phyloP scores from a whole-genome alignment of 2,329 filamentous ascomycete species.

The Blastomyces gilchristii region DNA sequence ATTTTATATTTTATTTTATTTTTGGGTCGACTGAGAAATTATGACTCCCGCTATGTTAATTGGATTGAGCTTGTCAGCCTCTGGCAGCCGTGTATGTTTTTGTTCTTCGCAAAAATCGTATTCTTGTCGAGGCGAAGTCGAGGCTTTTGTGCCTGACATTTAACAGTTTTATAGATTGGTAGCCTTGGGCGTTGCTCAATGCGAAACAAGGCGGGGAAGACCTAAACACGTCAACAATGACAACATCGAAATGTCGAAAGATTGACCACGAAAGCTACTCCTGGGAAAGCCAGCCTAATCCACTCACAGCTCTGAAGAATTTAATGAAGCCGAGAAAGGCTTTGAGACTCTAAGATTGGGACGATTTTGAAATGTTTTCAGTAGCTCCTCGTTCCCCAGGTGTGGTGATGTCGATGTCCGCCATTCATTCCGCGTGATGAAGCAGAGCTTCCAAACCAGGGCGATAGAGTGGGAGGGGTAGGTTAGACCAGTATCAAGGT shows the following conservation, averaged over 20 bases:
- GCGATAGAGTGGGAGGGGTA: neutral
- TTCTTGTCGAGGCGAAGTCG: slow-evolving; percentile 1
- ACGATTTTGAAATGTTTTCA: neutral
- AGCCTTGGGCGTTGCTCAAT: slow-evolving; percentile 3
- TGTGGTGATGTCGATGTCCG: neutral
- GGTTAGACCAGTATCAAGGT: neutral
- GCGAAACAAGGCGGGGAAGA: slow-evolving; percentile 1
- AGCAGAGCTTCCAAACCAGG: neutral
- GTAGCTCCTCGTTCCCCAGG: neutral
- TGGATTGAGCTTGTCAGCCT: neutral
- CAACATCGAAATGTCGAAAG: neutral
- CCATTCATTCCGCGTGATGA: neutral
- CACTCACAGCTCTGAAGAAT: neutral
- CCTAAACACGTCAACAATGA: slow-evolving; percentile 6
- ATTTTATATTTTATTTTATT: neutral
- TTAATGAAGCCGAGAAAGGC: neutral
- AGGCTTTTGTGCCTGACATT: slow-evolving; percentile 5
- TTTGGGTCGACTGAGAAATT: neutral
- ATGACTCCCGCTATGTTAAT: neutral
- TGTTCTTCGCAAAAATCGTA: neutral
- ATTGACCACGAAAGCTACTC: neutral
- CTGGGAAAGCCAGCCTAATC: neutral
- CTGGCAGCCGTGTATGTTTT: neutral
- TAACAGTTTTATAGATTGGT: slow-evolving; percentile 1
- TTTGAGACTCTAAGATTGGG: neutral